Base-by-base conservation (phyloP, 352 stramenopile species). In the Phytophthora sp. region DNA sequence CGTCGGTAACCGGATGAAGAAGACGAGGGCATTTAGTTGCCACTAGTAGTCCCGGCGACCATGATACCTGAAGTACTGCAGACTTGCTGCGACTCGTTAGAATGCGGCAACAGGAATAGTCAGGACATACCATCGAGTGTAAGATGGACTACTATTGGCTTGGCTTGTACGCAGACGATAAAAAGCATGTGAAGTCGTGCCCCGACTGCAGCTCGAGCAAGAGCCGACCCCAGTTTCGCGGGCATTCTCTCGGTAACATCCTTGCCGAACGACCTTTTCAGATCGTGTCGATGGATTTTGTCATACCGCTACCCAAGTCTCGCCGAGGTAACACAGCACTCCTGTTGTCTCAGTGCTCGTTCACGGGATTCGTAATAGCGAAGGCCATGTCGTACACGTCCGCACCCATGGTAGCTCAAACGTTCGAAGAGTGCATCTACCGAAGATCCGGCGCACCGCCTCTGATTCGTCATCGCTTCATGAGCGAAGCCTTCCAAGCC, bases 71-170 rank as follows among this genome's bases (percentile, higher is more conserved):
- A 65, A 26, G 26, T 52, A 1, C 4, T 65, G 5, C 44, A 33
- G 6, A 65, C 20, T n/a, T 57, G 35, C 15, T 46, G 57, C 4
- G 27, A 65, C 13, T 52, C 47, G 1, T 8, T 66, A 6, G 36
- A 66, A 53, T 36, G 38, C 11, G 38, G 47, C 3, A 21, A 47
- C 18, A 29, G 39, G 39, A 29, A 7, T 47, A 8, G 23, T 33
- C 1, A 47, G 57, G 24, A 54, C 26, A 3, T 59, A 23, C 21
- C 47, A 59, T 2, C n/a, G 57, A 23, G 57, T 58, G n/a, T 8
- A 58, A 39, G 31, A 7, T 7, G 1, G 57, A 59, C 4, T 66
- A 38, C 20, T 58, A 65, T 20, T 65, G 57, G 46, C 21, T 36
- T 3, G 46, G 46, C 1, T 12, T 65, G 2, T 66, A 66, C 13